A percentile compares a stretch with the other conserved stretches of the same genome.
These are phyloP conservation scores for Brassica carinata DNA, from an alignment of 345 rosid species.

Conservation along the genomic window DNA sequence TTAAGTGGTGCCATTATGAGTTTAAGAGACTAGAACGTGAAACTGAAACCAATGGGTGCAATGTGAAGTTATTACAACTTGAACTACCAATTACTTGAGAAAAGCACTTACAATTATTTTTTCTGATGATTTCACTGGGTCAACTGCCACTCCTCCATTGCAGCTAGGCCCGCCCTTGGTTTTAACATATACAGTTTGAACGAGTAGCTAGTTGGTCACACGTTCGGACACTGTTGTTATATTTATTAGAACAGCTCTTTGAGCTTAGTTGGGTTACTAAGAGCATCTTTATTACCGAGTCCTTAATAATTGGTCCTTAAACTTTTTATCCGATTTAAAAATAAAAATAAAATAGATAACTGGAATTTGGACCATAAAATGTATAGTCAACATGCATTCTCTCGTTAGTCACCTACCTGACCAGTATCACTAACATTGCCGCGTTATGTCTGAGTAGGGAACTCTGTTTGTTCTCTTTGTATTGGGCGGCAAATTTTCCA, in stretches of 20 bases:
- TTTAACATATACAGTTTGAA: conserved; percentile 8
- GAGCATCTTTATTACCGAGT: no score
- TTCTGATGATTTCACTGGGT: neutral
- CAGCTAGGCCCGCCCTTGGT: neutral
- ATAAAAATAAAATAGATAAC: neutral
- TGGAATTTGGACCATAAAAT: conserved; percentile 1
- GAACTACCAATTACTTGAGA: neutral
- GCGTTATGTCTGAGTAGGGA: neutral
- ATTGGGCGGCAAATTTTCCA: conserved; percentile 25
- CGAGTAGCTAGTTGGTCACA: conserved; percentile 12
- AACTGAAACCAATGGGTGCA: neutral
- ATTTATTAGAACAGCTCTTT: neutral
- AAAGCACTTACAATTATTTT: neutral
- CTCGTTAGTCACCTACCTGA: conserved; percentile 41
- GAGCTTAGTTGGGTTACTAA: neutral
- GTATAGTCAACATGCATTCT: conserved; percentile 34
- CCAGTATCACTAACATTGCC: conserved; percentile 25
- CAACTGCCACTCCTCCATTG: neutral
- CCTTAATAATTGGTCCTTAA: no score
- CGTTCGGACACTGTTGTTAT: neutral
- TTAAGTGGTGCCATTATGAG: neutral
- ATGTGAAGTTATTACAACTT: neutral
- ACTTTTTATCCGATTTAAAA: no score
- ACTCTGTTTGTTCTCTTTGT: neutral
- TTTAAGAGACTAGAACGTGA: neutral